Evolutionary conservation across 495 filamentous ascomycete species (phyloP).

Genomic region (Neurospora sp.): DNA sequence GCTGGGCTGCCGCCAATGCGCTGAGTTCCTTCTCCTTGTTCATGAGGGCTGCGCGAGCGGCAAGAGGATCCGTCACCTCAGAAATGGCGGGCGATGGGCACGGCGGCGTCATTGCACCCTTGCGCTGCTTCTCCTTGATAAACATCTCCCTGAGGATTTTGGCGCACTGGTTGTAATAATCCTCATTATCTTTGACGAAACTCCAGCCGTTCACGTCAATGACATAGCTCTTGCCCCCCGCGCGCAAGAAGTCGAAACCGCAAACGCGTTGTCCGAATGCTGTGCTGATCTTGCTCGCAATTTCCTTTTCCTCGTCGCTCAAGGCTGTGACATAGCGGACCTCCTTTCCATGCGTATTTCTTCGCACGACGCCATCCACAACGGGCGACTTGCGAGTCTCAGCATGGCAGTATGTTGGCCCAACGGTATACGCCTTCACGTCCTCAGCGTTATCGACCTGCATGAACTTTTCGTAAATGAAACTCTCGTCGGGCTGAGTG

Average conservation of each 20-base stretch:
- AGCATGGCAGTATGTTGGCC: slow-evolving; percentile 86
- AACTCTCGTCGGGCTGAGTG: slow-evolving; percentile 67
- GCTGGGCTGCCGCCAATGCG: slow-evolving; percentile 17
- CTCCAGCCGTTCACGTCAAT: slow-evolving; percentile 99
- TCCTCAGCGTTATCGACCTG: slow-evolving; percentile 93
- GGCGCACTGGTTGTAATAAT: slow-evolving; percentile 90
- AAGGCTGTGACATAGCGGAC: slow-evolving; percentile 87
- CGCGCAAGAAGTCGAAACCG: slow-evolving; percentile 89
- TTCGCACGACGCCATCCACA: slow-evolving; percentile 88
- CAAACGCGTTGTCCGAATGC: slow-evolving; percentile 93
- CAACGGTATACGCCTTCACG: slow-evolving; percentile 97
- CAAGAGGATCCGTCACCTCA: slow-evolving; percentile 30
- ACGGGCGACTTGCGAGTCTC: slow-evolving; percentile 96
- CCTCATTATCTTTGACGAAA: slow-evolving; percentile 98
- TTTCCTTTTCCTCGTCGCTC: slow-evolving; percentile 67
- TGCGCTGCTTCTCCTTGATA: slow-evolving; percentile 54
- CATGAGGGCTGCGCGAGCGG: slow-evolving; percentile 18
- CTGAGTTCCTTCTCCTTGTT: slow-evolving; percentile 26
- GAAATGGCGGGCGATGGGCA: slow-evolving; percentile 34
- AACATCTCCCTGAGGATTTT: slow-evolving; percentile 81
- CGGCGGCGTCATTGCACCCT: slow-evolving; percentile 32
- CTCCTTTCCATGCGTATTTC: slow-evolving; percentile 96
- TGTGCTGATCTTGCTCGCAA: slow-evolving; percentile 81
- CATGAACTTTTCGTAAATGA: slow-evolving; percentile 95
- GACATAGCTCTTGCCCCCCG: slow-evolving; percentile 82